A percentile compares a stretch with the other conserved stretches of the same genome.
These are phyloP conservation scores for Lodderomyces oxycetoniae DNA, from an alignment of 1,139 yeast species.

Conservation along the genomic window DNA sequence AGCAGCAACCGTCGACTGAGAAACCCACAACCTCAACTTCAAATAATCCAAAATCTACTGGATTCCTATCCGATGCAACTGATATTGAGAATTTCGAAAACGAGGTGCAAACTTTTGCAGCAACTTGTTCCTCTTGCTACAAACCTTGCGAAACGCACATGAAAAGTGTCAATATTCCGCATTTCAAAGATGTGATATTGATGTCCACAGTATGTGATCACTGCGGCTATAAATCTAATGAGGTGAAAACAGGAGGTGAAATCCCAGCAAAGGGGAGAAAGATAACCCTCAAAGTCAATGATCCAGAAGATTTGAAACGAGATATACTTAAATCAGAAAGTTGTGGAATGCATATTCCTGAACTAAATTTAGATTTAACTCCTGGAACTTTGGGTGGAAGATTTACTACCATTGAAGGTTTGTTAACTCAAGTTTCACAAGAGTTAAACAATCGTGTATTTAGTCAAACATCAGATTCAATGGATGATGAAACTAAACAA, in stretches of 20 bases:
- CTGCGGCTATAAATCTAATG: constrained; percentile 96
- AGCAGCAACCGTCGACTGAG: constrained; percentile 31
- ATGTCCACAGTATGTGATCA: constrained; percentile 92
- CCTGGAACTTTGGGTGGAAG: constrained; percentile 98
- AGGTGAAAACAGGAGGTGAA: constrained; percentile 97
- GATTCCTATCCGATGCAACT: constrained; percentile 54
- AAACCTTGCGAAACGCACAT: constrained; percentile 84
- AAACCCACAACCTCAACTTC: background rate
- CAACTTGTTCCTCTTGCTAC: constrained; percentile 88
- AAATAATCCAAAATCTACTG: constrained; percentile 30
- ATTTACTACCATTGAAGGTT: constrained; percentile 94
- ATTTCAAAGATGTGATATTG: constrained; percentile 92
- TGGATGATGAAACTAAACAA: constrained; percentile 69
- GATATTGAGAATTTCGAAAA: constrained; percentile 81
- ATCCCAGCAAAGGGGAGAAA: constrained; percentile 82
- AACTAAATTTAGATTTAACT: constrained; percentile 81
- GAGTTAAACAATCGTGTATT: constrained; percentile 85
- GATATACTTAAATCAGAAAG: constrained; percentile 94
- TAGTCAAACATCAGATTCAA: constrained; percentile 83
- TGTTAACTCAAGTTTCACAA: constrained; percentile 80
- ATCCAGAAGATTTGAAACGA: constrained; percentile 89
- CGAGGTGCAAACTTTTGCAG: constrained; percentile 90
- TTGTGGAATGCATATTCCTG: constrained; percentile 82
- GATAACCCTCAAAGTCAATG: constrained; percentile 72
- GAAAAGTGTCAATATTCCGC: constrained; percentile 96